Conservation (phyloP, 306 rosid species). For the Cucurbita maxima region DNA sequence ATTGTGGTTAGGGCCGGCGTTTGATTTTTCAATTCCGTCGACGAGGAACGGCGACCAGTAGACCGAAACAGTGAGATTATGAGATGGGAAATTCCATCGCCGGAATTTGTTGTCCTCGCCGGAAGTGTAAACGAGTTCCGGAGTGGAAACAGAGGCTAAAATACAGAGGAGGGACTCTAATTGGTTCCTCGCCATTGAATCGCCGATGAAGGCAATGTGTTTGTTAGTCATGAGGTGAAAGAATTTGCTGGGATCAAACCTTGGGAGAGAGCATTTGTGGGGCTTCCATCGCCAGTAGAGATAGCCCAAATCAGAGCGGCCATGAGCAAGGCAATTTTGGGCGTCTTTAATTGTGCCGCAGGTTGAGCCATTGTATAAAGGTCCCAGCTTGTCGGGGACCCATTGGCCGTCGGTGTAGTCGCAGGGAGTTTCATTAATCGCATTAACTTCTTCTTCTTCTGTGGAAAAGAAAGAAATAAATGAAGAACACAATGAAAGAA, state of each 20-base stretch:
- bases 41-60: constrained; percentile 94
- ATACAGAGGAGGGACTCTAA: constrained; percentile 85
- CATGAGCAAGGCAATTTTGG: constrained; percentile 65
- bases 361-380: constrained; percentile 69
- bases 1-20: constrained; percentile 27
- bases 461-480: constrained; percentile 14
- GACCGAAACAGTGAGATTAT: constrained; percentile 42
- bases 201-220: constrained; percentile 77
- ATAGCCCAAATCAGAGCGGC: constrained; percentile 48
- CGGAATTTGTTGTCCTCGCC: constrained; percentile 66
- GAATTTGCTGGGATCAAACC: constrained; percentile 64
- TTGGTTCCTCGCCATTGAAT: constrained; percentile 95
- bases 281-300: constrained; percentile 88
- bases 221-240: constrained; percentile 42
- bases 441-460: constrained; percentile 36
- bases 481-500: background rate
- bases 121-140: constrained; percentile 40
- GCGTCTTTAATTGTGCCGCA: constrained; percentile 69
- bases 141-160: constrained; percentile 41
- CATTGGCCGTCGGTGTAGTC: constrained; percentile 63
- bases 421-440: constrained; percentile 23
- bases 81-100: constrained; percentile 48
- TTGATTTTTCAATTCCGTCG: constrained; percentile 55
- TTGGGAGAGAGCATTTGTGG: constrained; percentile 40
- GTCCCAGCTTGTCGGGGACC: constrained; percentile 46